Base-by-base conservation (phyloP, 352 stramenopile species). In the Phytophthora chlamydospora region DNA sequence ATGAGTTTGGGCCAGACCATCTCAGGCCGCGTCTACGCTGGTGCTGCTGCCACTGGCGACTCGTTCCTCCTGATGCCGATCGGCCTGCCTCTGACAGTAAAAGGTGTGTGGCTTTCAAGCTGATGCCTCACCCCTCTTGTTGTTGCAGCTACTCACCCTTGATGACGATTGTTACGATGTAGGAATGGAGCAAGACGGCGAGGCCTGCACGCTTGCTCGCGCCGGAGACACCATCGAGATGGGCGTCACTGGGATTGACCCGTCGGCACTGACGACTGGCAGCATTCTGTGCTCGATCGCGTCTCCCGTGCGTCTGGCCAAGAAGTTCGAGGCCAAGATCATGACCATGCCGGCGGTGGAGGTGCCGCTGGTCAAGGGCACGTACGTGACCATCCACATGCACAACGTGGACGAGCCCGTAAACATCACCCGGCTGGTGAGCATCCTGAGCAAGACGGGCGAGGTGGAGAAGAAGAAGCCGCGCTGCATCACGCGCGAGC, bases 291-390 rank as follows among this genome's bases (percentile, higher is more conserved):
- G 85, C 60, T 95, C 88, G 7, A 80, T 95, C 49, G 75, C 77
- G 42, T 91, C 79, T 9, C 88, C 88, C 0, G 83, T 96, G 58
- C 76, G 74, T 8, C 75, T 90, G 6, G 87, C 84, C 14, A 78
- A 75, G 19, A 78, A 78, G 45, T 94, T 96, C 33, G 85, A 96
- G 60, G 86, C 86, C 44, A 93, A 96, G 80, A 96, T 96, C 63
- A 93, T 95, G 83, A 95, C 86, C 1, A 94, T 96, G 85, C 85
- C 88, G 0, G 74, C 81, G 3, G 80, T 96, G 11, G 83, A 96
- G 49, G 83, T 94, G 52, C 88, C 88, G 39, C 69, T 96, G 4
- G 85, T 96, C 21, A 95, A 95, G 59, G 88, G 88, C 43, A 89
- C 85, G 33, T 85, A 73, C 55, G 62, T 94, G 71, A 93, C 84